phyloP scores from a whole-genome alignment of 1,284 basidiomycete genomes.

The Ustilago sp. region DNA sequence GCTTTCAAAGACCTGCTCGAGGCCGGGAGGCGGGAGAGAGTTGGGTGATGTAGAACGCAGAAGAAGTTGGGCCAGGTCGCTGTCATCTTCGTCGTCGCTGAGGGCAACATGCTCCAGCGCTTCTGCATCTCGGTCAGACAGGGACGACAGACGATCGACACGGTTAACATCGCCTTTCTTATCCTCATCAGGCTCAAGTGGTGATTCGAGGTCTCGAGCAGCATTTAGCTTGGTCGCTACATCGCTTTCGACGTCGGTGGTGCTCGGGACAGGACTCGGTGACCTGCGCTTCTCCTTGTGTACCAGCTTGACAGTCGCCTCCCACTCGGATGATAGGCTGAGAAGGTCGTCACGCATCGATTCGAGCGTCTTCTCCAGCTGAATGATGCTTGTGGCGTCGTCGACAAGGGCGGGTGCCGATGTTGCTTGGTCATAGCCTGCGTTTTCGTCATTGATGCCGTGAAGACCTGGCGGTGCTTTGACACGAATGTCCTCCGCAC shows the following conservation, averaged over 20 bases:
- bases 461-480: conserved; percentile 50
- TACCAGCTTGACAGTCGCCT: conserved; percentile 57
- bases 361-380: conserved; percentile 51
- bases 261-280: conserved; percentile 28
- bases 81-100: conserved; percentile 35
- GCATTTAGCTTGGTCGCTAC: conserved; percentile 12
- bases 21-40: conserved; percentile 57
- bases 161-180: conserved; percentile 13
- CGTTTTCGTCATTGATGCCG: conserved; percentile 29
- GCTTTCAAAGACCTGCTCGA: conserved; percentile 65
- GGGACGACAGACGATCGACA: neutral
- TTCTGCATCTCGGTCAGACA: neutral
- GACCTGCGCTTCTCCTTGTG: conserved; percentile 41
- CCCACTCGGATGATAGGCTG: conserved; percentile 64
- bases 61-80: conserved; percentile 36
- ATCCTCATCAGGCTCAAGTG: conserved; percentile 58
- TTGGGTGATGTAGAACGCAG: conserved; percentile 54
- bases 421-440: neutral
- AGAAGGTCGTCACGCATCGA: conserved; percentile 64
- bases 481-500: conserved; percentile 59
- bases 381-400: conserved; percentile 19
- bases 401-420: neutral
- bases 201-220: conserved; percentile 47
- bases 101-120: neutral
- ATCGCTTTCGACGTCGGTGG: conserved; percentile 24